Percentiles rank a stretch among this genome's conserved stretches.
phyloP scores from a whole-genome alignment of 805 yeast genomes.

The Ogataea corticis region DNA sequence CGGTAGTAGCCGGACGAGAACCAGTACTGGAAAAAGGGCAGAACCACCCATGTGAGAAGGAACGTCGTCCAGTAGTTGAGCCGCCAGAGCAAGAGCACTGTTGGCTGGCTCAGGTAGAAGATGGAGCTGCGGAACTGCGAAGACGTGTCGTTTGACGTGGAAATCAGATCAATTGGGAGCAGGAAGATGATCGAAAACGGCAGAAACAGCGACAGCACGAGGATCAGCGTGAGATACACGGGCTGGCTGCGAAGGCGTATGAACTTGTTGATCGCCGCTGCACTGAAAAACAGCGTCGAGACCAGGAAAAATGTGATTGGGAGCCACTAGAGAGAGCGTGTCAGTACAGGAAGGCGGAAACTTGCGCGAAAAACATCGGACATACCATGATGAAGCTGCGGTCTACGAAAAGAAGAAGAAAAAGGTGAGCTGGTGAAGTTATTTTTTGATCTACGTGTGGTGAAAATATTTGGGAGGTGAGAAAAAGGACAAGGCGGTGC shows the following conservation, averaged over 20 bases:
- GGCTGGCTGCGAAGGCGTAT: conserved; percentile 39
- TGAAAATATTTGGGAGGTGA: background rate
- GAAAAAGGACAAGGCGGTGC: background rate
- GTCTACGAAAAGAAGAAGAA: too few species aligned
- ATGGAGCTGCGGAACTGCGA: conserved; percentile 29
- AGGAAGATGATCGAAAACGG: conserved; percentile 75
- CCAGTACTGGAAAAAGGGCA: conserved; percentile 74
- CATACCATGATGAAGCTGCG: too few species aligned
- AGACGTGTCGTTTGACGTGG: conserved; percentile 42
- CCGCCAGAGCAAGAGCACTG: conserved; percentile 66
- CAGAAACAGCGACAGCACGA: conserved; percentile 63
- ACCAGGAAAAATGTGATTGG: conserved; percentile 26
- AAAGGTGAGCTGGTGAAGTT: background rate
- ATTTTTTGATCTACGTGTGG: background rate
- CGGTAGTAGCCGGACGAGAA: conserved; percentile 68
- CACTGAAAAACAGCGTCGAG: conserved; percentile 33
- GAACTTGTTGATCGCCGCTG: conserved; percentile 37
- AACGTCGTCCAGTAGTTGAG: conserved; percentile 80
- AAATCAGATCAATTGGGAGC: conserved; percentile 72
- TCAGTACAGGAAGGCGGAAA: too few species aligned
- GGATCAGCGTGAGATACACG: conserved; percentile 44
- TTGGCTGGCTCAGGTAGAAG: conserved; percentile 46
- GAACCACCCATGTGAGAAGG: conserved; percentile 70
- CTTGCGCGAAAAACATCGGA: background rate
- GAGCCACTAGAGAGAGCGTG: conserved; percentile 23